These are phyloP conservation scores for Plasmopara viticola DNA, from an alignment of 352 stramenopile genomes.

Conservation along the genomic window DNA sequence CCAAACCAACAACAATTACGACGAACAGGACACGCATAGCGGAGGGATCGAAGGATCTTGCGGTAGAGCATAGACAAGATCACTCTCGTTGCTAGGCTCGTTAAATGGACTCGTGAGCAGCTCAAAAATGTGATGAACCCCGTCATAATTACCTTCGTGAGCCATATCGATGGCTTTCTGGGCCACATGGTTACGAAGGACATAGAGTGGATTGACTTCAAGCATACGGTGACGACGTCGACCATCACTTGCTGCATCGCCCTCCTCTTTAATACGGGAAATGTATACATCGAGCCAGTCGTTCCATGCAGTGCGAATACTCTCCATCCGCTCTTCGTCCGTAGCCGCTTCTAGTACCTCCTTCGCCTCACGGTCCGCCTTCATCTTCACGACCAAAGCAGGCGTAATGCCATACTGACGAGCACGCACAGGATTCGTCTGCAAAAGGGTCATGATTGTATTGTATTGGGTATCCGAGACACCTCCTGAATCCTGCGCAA, in stretches of 20 bases:
- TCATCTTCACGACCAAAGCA: constrained; percentile 50
- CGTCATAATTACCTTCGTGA: constrained; percentile 51
- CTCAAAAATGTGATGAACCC: constrained; percentile 65
- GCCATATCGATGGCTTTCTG: constrained; percentile 84
- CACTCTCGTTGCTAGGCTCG: constrained; percentile 23
- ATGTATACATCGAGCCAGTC: constrained; percentile 58
- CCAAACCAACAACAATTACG: constrained; percentile 15
- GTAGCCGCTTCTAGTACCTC: constrained; percentile 38
- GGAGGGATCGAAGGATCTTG: constrained; percentile 38
- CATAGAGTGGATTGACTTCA: constrained; percentile 71
- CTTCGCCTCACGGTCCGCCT: constrained; percentile 35
- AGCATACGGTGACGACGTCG: constrained; percentile 47
- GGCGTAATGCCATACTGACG: constrained; percentile 71
- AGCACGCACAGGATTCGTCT: constrained; percentile 54
- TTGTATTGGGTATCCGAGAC: constrained; percentile 73
- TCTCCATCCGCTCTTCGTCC: constrained; percentile 37
- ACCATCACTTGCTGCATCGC: constrained; percentile 24
- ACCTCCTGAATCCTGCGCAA: constrained; percentile 25
- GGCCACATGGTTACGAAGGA: constrained; percentile 86
- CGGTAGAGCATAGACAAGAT: constrained; percentile 48
- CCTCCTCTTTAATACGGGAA: constrained; percentile 38
- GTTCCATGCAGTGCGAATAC: constrained; percentile 42
- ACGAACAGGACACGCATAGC: constrained; percentile 83
- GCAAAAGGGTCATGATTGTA: constrained; percentile 54
- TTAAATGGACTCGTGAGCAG: constrained; percentile 69